Evolutionary conservation across 2,329 filamentous ascomycete genomes (phyloP).

Genomic region (Pyrenochaeta sp.): DNA sequence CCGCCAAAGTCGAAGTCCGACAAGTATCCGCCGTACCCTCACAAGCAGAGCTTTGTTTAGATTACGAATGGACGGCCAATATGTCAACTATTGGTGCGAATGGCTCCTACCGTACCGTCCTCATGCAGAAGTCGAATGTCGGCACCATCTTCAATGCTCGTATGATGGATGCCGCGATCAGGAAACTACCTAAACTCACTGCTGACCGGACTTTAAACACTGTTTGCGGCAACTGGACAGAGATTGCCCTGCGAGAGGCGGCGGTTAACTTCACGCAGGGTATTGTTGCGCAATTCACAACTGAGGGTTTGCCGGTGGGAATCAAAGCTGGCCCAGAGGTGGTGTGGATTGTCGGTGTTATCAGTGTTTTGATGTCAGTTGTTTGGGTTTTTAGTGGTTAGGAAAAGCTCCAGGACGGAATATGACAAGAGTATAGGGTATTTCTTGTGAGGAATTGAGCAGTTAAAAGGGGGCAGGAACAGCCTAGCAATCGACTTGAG

Average conservation of each 20-base stretch:
- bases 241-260: conserved; percentile 55
- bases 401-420: background rate
- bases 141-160: conserved; percentile 50
- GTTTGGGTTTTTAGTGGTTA: conserved; percentile 37
- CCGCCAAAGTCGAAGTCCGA: conserved; percentile 33
- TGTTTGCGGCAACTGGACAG: conserved; percentile 57
- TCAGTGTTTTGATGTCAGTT: conserved; percentile 25
- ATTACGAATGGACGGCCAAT: conserved; percentile 59
- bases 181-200: conserved; percentile 50
- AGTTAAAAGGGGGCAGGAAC: no score
- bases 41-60: conserved; percentile 46
- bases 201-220: conserved; percentile 53
- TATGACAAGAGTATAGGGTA: background rate
- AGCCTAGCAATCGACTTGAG: background rate
- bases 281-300: conserved; percentile 49
- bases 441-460: no score
- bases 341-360: conserved; percentile 19
- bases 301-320: conserved; percentile 39
- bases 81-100: conserved; percentile 58
- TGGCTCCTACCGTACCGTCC: conserved; percentile 57
- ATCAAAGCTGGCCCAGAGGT: conserved; percentile 38
- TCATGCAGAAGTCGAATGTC: conserved; percentile 54
- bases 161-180: conserved; percentile 55
- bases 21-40: conserved; percentile 36
- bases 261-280: conserved; percentile 56